Conservation (phyloP, 352 stramenopile species). For the Pythium biforme region DNA sequence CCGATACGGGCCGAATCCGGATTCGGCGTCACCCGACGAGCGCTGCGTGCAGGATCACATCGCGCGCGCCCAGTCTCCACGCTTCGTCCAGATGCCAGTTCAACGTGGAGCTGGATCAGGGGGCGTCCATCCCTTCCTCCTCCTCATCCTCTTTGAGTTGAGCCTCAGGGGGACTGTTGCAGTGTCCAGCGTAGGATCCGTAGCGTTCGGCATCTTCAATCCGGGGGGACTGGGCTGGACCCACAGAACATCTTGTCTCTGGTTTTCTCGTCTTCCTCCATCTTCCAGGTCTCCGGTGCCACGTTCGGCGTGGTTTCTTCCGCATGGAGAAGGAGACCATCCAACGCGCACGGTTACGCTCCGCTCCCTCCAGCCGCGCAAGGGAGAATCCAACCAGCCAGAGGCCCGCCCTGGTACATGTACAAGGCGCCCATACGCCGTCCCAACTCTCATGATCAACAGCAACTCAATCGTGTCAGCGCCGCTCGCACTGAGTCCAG, state of each 20-base stretch:
- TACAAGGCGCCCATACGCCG: too few species aligned
- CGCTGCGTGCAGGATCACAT: neutral
- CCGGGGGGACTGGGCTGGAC: neutral
- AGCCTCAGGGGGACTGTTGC: neutral
- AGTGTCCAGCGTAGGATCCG: neutral
- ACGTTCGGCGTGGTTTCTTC: neutral
- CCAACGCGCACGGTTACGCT: neutral
- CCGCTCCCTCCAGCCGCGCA: neutral
- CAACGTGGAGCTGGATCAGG: neutral
- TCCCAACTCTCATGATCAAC: neutral
- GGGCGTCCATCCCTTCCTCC: neutral
- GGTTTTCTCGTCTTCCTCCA: neutral
- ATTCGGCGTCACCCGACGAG: neutral
- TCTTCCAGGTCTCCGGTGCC: neutral
- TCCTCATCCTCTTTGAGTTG: neutral
- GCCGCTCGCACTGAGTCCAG: conserved; percentile 3
- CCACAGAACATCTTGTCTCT: neutral
- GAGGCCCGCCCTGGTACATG: too few species aligned
- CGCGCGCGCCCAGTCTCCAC: neutral
- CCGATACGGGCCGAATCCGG: neutral
- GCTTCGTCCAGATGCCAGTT: conserved; percentile 3
- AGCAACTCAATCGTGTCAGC: conserved; percentile 8
- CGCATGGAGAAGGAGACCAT: neutral
- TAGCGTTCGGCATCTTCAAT: conserved; percentile 1
- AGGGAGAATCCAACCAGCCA: neutral